Evolutionary conservation across 257 asterid species (phyloP), one percentile per base, ranked within the genome.

Genomic region (Solanum gandarillasii): DNA sequence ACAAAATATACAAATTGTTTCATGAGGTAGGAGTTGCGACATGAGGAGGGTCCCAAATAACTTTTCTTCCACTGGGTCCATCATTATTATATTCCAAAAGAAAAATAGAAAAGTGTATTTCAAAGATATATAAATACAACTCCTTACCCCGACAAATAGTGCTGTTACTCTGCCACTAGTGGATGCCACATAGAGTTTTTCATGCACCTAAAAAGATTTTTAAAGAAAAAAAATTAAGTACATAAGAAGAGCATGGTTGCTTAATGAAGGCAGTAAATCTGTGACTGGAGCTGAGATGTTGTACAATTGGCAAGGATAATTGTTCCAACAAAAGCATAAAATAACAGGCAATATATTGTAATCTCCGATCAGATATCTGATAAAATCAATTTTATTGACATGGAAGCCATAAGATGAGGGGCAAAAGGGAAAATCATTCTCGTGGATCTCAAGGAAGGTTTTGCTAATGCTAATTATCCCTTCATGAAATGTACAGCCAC

Each of bases 161-260:
- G 98, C 98, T 83, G 94, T 93, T 89, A 96, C 90, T 90, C 90
- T 95, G 83, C 99, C 99, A 92, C 93, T 88, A 60, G 99, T 96
- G 87, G 99, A 91, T 90, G 98, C 98, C 91, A 94, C 98, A 89
- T 89, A 96, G 87, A 96, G 98, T 87, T 83, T 95, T 83, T 89
- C 96, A 88, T 90, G 95, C 90, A 91, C 90, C 99, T 96, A 93
- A 87, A 92, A 86, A 87, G 85, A 55, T 78, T 8, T 79, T 79
- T 27, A 52, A 89, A 79, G 86, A 60, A 91, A 85, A 86, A n/a
- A 14, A 58, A 60, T 70, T n/a, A 60, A 9, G 12, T 7, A 12
- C 14, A 86, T 81, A 32, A 68, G 75, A 74, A 76, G 39, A 32
- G 71, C 35, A 74, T 32, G 21, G 68, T 48, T 81, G 27, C 85